Percentiles rank a stretch among this genome's conserved stretches.
These are phyloP conservation scores for Pyracantha coccinea DNA, from an alignment of 331 rosid genomes.

Conservation along the genomic window DNA sequence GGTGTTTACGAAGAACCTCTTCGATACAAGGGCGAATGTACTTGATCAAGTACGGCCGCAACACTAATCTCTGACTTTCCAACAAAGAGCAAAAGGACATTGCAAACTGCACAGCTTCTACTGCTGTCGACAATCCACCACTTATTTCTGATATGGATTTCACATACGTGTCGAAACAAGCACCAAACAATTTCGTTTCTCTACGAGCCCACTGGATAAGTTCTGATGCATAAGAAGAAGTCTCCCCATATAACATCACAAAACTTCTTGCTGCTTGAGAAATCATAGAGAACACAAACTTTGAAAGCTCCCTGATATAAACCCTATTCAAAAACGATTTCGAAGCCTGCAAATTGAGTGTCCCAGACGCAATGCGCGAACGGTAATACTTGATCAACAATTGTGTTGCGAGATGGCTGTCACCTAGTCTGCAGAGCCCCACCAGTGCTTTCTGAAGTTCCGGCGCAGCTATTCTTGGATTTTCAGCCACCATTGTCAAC, in stretches of 20 bases:
- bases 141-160: constrained; percentile 28
- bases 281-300: constrained; percentile 59
- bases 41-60: constrained; percentile 39
- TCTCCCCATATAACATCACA: constrained; percentile 46
- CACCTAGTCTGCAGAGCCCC: constrained; percentile 54
- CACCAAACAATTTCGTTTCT: constrained; percentile 40
- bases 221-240: constrained; percentile 39
- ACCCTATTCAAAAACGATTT: constrained; percentile 25
- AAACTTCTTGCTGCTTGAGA: constrained; percentile 61
- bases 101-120: constrained; percentile 33
- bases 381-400: constrained; percentile 48
- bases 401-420: constrained; percentile 39
- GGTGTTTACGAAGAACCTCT: constrained; percentile 39
- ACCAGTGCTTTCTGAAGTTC: constrained; percentile 42
- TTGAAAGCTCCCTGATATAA: constrained; percentile 44
- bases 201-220: constrained; percentile 38
- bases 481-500: constrained; percentile 38
- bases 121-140: constrained; percentile 40
- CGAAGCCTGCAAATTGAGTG: constrained; percentile 23
- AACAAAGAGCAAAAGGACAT: constrained; percentile 49
- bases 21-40: constrained; percentile 47
- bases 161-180: constrained; percentile 36
- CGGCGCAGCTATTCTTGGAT: constrained; percentile 32
- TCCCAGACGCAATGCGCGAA: constrained; percentile 33
- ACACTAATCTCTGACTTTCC: constrained; percentile 37